phyloP scores from a whole-genome alignment of 1,284 basidiomycete species.

The Tilletia caries region DNA sequence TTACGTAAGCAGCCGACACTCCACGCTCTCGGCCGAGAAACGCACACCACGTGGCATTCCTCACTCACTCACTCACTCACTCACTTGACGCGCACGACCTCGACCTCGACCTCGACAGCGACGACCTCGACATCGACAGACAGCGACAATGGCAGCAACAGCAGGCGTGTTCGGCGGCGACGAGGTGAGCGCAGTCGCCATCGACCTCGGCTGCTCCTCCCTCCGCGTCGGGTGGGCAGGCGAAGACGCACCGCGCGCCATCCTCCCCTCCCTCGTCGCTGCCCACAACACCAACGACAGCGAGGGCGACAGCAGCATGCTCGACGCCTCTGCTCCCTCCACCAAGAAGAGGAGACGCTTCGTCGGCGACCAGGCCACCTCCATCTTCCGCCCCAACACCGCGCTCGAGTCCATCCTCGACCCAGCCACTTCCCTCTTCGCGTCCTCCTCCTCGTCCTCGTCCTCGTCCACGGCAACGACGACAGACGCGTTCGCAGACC shows the following conservation, averaged over 20 bases:
- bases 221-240: constrained; percentile 85
- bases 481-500: constrained; percentile 27
- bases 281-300: constrained; percentile 16
- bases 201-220: constrained; percentile 88
- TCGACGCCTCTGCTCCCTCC: not conserved
- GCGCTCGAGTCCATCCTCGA: constrained; percentile 69
- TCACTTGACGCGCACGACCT: not conserved
- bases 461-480: constrained; percentile 18
- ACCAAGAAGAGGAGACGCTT: constrained; percentile 4
- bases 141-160: constrained; percentile 25
- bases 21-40: no score
- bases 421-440: constrained; percentile 71
- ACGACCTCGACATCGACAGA: not conserved
- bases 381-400: constrained; percentile 11
- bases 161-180: constrained; percentile 59
- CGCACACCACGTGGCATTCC: no score
- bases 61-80: no score
- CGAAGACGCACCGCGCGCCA: constrained; percentile 89
- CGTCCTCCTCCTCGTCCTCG: constrained; percentile 67
- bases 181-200: constrained; percentile 89
- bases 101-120: not conserved
- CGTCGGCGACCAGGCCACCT: not conserved
- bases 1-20: no score
- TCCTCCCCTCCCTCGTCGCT: constrained; percentile 67
- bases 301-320: constrained; percentile 11